phyloP scores from a whole-genome alignment of 176 grass and related monocot genomes.

The Eragrostis curvula region DNA sequence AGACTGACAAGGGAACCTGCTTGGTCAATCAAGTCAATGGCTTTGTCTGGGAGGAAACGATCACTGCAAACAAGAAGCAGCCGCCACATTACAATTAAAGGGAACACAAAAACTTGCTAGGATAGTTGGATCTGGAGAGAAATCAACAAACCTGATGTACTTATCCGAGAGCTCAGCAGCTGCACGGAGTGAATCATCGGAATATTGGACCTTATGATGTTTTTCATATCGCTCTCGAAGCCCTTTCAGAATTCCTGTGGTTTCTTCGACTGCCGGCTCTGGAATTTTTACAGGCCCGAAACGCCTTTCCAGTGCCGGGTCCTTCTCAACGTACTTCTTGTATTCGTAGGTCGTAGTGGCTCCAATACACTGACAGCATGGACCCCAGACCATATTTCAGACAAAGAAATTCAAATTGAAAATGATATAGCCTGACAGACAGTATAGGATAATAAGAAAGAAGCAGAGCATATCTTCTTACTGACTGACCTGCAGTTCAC shows the following conservation, averaged over 20 bases:
- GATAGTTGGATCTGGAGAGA: neutral
- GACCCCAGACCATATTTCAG: too few relatives aligned
- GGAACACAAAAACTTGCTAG: neutral
- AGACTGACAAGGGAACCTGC: conserved; percentile 75
- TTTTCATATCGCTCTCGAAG: conserved; percentile 78
- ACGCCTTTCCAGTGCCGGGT: conserved; percentile 85
- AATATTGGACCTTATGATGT: conserved; percentile 77
- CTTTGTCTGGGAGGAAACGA: conserved; percentile 86
- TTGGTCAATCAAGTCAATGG: conserved; percentile 90
- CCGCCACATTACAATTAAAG: neutral
- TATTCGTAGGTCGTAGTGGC: conserved; percentile 92
- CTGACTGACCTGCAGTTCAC: conserved; percentile 76
- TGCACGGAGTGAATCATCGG: conserved; percentile 66
- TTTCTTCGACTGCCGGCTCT: conserved; percentile 80
- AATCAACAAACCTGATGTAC: conserved; percentile 72
- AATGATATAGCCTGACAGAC: too few relatives aligned
- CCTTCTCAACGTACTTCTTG: conserved; percentile 84
- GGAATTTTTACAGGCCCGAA: conserved; percentile 82
- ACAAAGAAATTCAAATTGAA: too few relatives aligned
- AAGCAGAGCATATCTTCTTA: too few relatives aligned
- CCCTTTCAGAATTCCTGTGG: conserved; percentile 75
- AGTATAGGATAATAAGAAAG: too few relatives aligned
- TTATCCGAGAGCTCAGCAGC: conserved; percentile 76
- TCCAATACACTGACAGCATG: conserved; percentile 65
- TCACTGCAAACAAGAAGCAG: conserved; percentile 48